Conservation (phyloP, 1,284 basidiomycete genomes). For the Apiotrichum domesticum region DNA sequence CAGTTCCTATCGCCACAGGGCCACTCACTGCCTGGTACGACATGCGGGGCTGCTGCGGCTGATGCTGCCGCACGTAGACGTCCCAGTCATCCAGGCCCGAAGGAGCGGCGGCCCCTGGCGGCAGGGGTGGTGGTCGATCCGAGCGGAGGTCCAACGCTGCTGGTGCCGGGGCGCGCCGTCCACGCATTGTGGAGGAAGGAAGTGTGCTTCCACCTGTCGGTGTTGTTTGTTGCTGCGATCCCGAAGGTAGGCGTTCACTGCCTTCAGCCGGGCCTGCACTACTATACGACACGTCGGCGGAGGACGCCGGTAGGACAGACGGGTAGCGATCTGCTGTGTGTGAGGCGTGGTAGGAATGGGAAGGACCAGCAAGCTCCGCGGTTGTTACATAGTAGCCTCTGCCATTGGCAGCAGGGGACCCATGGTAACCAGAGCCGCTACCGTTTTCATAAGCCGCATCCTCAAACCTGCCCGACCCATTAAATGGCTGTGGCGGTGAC, state of each 20-base stretch:
- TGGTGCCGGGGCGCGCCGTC: constrained; percentile 34
- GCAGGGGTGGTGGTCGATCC: background rate
- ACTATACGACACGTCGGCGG: too few relatives aligned
- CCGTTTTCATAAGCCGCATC: background rate
- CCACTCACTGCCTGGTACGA: background rate
- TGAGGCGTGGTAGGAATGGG: background rate
- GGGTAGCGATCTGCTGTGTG: background rate
- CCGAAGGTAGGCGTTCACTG: background rate
- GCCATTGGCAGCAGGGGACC: background rate
- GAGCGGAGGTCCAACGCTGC: constrained; percentile 35
- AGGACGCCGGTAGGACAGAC: background rate
- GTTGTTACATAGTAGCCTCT: background rate
- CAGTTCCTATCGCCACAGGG: too few relatives aligned
- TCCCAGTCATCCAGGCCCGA: background rate
- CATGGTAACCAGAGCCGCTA: too few relatives aligned
- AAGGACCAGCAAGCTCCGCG: background rate
- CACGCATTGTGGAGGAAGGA: constrained; percentile 18
- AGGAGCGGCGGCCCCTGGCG: background rate
- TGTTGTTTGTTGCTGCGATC: background rate
- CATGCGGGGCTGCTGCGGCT: background rate
- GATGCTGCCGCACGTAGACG: background rate
- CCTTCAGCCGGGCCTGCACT: too few relatives aligned
- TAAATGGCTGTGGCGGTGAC: background rate
- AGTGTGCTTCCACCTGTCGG: background rate
- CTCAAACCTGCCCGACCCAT: background rate